Evolutionary conservation across 768 basidiomycete genomes (phyloP).

Genomic region (Amanita phalloides): DNA sequence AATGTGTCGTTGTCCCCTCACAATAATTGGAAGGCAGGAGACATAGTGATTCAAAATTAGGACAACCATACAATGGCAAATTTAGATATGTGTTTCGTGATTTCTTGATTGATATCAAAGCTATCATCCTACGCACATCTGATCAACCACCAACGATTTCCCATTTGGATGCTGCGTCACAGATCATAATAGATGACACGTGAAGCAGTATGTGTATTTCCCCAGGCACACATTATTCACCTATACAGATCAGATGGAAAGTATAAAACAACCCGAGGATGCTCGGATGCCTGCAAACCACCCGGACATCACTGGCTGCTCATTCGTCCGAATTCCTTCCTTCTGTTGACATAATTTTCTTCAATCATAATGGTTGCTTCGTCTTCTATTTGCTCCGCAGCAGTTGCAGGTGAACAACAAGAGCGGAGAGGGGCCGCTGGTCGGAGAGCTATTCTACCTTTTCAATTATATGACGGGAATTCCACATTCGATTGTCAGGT

Average conservation of each 20-base stretch:
- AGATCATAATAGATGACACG: background rate
- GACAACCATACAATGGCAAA: too few relatives aligned
- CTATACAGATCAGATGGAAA: background rate
- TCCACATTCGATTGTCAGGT: background rate
- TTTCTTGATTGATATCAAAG: background rate
- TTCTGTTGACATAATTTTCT: background rate
- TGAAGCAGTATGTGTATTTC: background rate
- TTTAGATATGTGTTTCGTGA: background rate
- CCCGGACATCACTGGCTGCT: background rate
- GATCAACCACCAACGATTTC: background rate
- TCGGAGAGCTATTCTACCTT: background rate
- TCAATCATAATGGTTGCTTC: slow-evolving; percentile 4
- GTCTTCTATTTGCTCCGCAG: background rate
- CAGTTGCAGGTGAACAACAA: slow-evolving; percentile 9
- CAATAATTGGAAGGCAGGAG: background rate
- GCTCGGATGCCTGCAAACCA: background rate
- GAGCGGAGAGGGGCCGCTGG: background rate
- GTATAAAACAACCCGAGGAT: background rate
- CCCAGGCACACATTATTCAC: too few relatives aligned
- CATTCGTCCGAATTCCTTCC: background rate
- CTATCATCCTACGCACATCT: background rate
- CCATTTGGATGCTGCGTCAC: background rate
- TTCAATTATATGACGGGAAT: background rate
- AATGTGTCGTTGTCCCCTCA: too few relatives aligned
- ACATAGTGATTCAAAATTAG: too few relatives aligned